Conservation (phyloP, 805 yeast genomes). For the Priceomyces fermenticarens region DNA sequence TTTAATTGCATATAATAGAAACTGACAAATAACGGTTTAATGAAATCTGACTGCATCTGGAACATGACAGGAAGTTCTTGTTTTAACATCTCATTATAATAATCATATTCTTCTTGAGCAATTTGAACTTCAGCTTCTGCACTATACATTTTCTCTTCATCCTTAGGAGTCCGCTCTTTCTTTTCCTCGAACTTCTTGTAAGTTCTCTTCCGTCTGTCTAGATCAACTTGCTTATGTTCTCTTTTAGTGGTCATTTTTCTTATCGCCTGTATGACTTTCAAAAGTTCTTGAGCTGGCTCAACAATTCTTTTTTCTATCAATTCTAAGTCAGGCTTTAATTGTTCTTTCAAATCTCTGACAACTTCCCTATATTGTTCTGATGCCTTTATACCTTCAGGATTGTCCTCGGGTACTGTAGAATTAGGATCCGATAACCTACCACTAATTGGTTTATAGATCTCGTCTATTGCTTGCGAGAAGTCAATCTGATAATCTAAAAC, state of each 20-base stretch:
- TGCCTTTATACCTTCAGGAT: conserved; percentile 95
- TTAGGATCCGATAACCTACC: conserved; percentile 91
- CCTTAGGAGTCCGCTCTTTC: conserved; percentile 81
- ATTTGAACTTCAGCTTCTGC: conserved; percentile 86
- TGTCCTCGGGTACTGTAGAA: conserved; percentile 82
- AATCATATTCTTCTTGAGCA: conserved; percentile 94
- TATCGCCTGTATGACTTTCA: conserved; percentile 75
- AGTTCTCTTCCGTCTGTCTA: conserved; percentile 77
- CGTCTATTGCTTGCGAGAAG: conserved; percentile 93
- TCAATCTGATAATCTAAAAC: conserved; percentile 93
- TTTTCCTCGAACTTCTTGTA: conserved; percentile 74
- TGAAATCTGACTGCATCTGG: conserved; percentile 85
- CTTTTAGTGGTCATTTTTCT: conserved; percentile 95
- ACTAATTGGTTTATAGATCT: conserved; percentile 91
- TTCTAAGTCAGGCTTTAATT: conserved; percentile 88
- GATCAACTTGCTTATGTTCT: conserved; percentile 90
- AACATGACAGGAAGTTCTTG: conserved; percentile 85
- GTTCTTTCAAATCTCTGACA: conserved; percentile 80
- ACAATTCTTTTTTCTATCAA: conserved; percentile 88
- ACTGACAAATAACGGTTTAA: conserved; percentile 89
- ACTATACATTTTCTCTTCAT: conserved; percentile 84
- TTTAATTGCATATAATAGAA: conserved; percentile 97
- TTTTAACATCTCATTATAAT: conserved; percentile 92
- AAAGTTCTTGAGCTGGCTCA: conserved; percentile 85
- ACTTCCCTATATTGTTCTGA: conserved; percentile 87